Conservation (phyloP, 176 grass and related monocot species). For the Oryza longistaminata region DNA sequence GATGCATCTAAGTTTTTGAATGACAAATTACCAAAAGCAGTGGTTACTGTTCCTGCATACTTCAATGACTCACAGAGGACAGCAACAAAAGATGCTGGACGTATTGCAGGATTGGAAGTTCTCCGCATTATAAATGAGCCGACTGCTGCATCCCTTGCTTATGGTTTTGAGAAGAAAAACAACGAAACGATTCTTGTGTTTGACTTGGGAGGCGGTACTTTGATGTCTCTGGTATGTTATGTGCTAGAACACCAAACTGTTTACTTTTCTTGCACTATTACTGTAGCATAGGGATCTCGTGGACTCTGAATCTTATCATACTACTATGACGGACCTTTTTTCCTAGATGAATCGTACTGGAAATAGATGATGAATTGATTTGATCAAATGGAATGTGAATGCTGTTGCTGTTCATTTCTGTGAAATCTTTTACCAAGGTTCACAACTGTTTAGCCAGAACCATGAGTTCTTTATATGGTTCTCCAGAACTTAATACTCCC, state of each 20-base stretch:
- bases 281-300: neutral
- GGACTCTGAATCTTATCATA: neutral
- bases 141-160: slow-evolving; percentile 94
- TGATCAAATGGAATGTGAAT: neutral
- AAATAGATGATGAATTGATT: neutral
- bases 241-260: slow-evolving; percentile 20
- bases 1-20: slow-evolving; percentile 98
- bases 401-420: slow-evolving; percentile 18
- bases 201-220: slow-evolving; percentile 98
- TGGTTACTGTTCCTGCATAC: slow-evolving; percentile 94
- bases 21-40: slow-evolving; percentile 97
- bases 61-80: slow-evolving; percentile 99
- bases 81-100: slow-evolving; percentile 97
- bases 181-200: slow-evolving; percentile 98
- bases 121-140: slow-evolving; percentile 99
- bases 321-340: neutral
- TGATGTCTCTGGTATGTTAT: slow-evolving; percentile 92
- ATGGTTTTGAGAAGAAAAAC: slow-evolving; percentile 99
- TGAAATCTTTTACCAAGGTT: neutral
- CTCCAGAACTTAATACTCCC: neutral
- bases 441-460: neutral
- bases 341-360: neutral
- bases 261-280: neutral
- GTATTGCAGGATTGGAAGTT: slow-evolving; percentile 98
- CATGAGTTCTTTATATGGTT: neutral